Base-by-base conservation (phyloP, 1,284 basidiomycete species). In the Pholiota adiposa region DNA sequence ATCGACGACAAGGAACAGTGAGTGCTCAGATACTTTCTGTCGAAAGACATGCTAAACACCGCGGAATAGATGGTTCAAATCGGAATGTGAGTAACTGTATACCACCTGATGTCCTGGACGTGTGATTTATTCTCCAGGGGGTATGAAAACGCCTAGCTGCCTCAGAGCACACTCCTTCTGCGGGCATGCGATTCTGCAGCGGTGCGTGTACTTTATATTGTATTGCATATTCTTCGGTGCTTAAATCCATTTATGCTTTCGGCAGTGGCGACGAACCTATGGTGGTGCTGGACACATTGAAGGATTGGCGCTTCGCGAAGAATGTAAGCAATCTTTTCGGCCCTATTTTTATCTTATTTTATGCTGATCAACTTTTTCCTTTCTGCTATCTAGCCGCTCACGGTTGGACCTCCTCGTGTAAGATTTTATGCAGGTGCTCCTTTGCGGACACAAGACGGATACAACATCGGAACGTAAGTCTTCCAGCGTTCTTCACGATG, bases 381-480 rank as follows among this genome's bases (percentile, higher is more conserved):
- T n/a, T n/a, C n/a, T n/a, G n/a, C n/a, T n/a, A n/a, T n/a, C n/a
- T n/a, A 97, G 86, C 96, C 96, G 0, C 79, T 91, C 51, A 93
- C 95, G 25, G 76, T 75, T 4, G 88, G 85, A 1, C 65, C 77
- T 23, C 91, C 93, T 1, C 73, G 87, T 63, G 82, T 95, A 23
- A 85, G 93, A 29, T 98, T 98, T 74, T 97, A 97, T 70, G 96
- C 96, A 3, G 95, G 93, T 16, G 93, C 93, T 25, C 96, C 96
- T 1, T 72, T 98, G 43, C 84, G 93, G 23, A 97, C 96, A 0
- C 82, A 89, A 51, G 94, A 97, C 61, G 96, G 96, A 3, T 90
- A 82, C 75, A 98, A 97, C 69, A 88, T 98, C 59, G 95, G 95
- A 69, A 86, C 86, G 83, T 88, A 71, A 72, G 83, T 77, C 36